A percentile compares a stretch with the other conserved stretches of the same genome.
Conservation (phyloP, 768 basidiomycete genomes). For the Zangia roseola region DNA sequence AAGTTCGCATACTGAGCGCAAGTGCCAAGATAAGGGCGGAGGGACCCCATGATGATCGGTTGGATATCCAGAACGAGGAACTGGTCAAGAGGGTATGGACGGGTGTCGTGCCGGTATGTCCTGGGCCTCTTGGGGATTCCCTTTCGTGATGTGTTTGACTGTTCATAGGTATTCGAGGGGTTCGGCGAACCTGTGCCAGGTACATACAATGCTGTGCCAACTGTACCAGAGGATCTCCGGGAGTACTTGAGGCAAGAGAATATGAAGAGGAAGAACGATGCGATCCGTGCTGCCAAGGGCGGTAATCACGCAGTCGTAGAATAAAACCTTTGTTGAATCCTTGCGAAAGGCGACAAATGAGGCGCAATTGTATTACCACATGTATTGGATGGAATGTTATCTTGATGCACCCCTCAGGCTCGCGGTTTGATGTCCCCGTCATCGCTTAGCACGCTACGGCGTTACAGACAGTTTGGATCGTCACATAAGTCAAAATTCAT, state of each 20-base stretch:
- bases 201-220: constrained; percentile 15
- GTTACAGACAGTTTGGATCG: no score
- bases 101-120: constrained; percentile 23
- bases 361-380: no score
- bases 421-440: no score
- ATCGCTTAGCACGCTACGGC: no score
- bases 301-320: constrained; percentile 31
- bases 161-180: constrained; percentile 22
- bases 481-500: no score
- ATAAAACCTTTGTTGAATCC: background rate
- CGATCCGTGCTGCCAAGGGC: constrained; percentile 24
- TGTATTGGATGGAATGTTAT: no score
- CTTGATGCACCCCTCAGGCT: no score
- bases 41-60: constrained; percentile 21
- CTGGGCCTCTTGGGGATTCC: background rate
- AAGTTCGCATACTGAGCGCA: constrained; percentile 20
- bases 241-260: constrained; percentile 23
- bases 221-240: constrained; percentile 19
- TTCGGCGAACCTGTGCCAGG: constrained; percentile 26
- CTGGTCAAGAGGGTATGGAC: constrained; percentile 22
- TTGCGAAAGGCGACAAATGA: background rate
- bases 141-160: background rate
- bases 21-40: constrained; percentile 25
- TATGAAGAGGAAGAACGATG: constrained; percentile 23
- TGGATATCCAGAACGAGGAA: constrained; percentile 15